Base-by-base conservation (phyloP, 1,139 yeast species). In the Lodderomyces pseudojiufengensis region DNA sequence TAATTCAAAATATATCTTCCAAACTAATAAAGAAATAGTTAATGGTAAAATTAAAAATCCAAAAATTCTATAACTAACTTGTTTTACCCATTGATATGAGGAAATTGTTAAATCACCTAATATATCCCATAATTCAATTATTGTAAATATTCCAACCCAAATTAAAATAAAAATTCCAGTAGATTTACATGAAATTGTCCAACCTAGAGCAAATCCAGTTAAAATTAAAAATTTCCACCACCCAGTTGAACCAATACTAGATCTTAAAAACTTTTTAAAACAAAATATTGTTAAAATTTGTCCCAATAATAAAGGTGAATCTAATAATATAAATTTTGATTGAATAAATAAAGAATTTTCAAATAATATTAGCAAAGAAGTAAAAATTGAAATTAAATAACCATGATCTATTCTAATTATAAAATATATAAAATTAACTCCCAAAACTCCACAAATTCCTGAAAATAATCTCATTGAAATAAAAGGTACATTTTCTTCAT, bases 291-390 rank as follows among this genome's bases (percentile, higher is more conserved):
- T 51, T 21, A 74, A 40, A 2, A 75, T 57, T 4, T 75, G 53
- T 15, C 70, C 64, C 22, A 76, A 63, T 36, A 82, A 47, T 42
- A 73, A 63, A 1, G 81, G 63, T 1, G 78, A 54, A 42, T 78
- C 83, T 9, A 72, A 54, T 33, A 80, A 59, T 24, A 81, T 62
- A 27, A 64, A 56, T 36, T 80, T 60, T 2, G 78, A 64, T 43
- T 73, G 75, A 2, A 75, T 60, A 3, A 73, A 67, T 33, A 77
- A 56, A 1, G 84, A 61, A 44, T 76, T 76, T 46, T 84, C 87
- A 33, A 76, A 49, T 1, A 68, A 48, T 5, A 82, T 57, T 35
- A 80, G 44, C 1, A 62, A 39, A 0, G 77, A 51, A 0, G 78
- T 78, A 24, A 72, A 53, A 8, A 69, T 45, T 1, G 84, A 63